Conservation (phyloP, 2,329 filamentous ascomycete genomes). For the Ophiostoma fasciatum region DNA sequence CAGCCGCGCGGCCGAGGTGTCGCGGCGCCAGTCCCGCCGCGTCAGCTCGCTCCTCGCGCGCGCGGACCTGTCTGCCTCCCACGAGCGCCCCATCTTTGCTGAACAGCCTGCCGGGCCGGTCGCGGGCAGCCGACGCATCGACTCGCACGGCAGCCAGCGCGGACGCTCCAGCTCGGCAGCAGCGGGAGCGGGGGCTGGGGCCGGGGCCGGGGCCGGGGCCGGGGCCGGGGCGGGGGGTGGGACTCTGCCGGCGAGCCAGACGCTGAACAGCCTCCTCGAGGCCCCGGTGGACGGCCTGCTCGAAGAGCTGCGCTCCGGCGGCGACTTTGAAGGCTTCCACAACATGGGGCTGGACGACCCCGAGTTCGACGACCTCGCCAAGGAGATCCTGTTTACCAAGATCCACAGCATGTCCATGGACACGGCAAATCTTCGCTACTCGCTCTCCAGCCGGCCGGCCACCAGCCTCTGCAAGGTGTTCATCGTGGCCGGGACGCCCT, state of each 20-base stretch:
- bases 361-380: slow-evolving; percentile 54
- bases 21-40: slow-evolving; percentile 51
- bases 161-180: slow-evolving; percentile 40
- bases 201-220: slow-evolving; percentile 15
- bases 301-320: slow-evolving; percentile 48
- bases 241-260: slow-evolving; percentile 26
- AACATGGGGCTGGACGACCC: slow-evolving; percentile 59
- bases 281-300: slow-evolving; percentile 54
- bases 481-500: slow-evolving; percentile 46
- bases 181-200: neutral
- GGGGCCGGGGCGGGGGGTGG: slow-evolving; percentile 17
- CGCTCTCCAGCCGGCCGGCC: slow-evolving; percentile 36
- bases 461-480: slow-evolving; percentile 47
- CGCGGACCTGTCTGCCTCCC: slow-evolving; percentile 72
- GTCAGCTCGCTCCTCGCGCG: slow-evolving; percentile 85
- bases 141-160: slow-evolving; percentile 58
- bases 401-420: slow-evolving; percentile 53
- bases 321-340: slow-evolving; percentile 52
- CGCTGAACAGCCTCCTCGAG: slow-evolving; percentile 49
- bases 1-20: slow-evolving; percentile 40
- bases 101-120: slow-evolving; percentile 38
- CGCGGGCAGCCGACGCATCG: slow-evolving; percentile 40
- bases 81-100: slow-evolving; percentile 66
- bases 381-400: slow-evolving; percentile 58
- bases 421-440: slow-evolving; percentile 45